Conservation (phyloP, 2,329 filamentous ascomycete species). For the Microcera coccophila region DNA sequence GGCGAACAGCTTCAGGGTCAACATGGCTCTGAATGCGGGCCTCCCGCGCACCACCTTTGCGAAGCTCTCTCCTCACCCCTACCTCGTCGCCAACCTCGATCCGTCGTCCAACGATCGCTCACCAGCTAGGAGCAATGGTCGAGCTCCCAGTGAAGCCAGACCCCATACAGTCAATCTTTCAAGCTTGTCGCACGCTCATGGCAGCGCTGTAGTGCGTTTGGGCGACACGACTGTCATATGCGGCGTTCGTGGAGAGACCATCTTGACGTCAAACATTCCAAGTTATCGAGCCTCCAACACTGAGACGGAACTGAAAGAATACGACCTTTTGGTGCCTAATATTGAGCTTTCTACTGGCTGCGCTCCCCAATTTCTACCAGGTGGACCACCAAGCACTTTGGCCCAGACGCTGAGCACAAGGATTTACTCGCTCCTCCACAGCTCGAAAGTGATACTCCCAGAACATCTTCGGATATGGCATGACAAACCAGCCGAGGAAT, state of each 20-base stretch:
- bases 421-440: conserved; percentile 71
- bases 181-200: conserved; percentile 83
- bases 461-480: conserved; percentile 72
- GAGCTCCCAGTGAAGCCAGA: conserved; percentile 65
- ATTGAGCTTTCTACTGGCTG: conserved; percentile 89
- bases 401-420: conserved; percentile 84
- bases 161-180: conserved; percentile 73
- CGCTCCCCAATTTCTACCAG: conserved; percentile 79
- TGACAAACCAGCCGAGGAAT: conserved; percentile 46
- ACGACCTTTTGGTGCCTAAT: conserved; percentile 84
- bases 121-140: conserved; percentile 76
- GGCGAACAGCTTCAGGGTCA: not conserved
- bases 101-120: conserved; percentile 45
- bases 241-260: conserved; percentile 81
- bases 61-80: conserved; percentile 83
- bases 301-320: conserved; percentile 51
- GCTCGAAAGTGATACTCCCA: conserved; percentile 61
- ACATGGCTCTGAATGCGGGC: conserved; percentile 35
- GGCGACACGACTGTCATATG: conserved; percentile 95
- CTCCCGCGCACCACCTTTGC: conserved; percentile 70
- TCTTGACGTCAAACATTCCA: conserved; percentile 70
- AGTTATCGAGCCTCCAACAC: conserved; percentile 51
- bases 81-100: conserved; percentile 83
- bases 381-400: conserved; percentile 71
- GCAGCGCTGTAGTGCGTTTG: conserved; percentile 80